phyloP scores from a whole-genome alignment of 805 yeast genomes.

The Clavispora fructus region DNA sequence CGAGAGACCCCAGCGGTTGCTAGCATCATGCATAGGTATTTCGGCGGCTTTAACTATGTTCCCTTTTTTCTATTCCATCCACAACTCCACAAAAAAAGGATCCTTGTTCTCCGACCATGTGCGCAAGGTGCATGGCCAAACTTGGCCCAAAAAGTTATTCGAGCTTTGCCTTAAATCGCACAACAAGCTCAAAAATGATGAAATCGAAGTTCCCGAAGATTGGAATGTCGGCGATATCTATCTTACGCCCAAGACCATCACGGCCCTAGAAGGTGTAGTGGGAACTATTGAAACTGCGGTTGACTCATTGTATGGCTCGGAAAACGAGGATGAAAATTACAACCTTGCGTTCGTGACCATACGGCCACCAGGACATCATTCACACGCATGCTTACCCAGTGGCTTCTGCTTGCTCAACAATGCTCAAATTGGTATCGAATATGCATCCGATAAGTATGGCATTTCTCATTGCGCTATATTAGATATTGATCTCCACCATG shows the following conservation, averaged over 20 bases:
- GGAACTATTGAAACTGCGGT: conserved; percentile 72
- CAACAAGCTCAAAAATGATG: conserved; percentile 44
- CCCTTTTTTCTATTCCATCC: conserved; percentile 53
- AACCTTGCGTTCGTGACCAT: conserved; percentile 58
- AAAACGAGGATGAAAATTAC: conserved; percentile 21
- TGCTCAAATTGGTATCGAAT: conserved; percentile 76
- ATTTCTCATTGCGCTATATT: conserved; percentile 78
- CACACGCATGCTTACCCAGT: conserved; percentile 76
- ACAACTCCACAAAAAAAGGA: conserved; percentile 43
- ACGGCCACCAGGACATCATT: conserved; percentile 85
- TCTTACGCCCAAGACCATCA: conserved; percentile 56
- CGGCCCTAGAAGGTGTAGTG: conserved; percentile 70
- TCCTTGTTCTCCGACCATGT: conserved; percentile 58
- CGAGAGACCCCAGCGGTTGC: conserved; percentile 75
- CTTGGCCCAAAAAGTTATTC: conserved; percentile 60
- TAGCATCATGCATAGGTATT: conserved; percentile 74
- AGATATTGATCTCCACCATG: conserved; percentile 84
- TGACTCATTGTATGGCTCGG: conserved; percentile 36
- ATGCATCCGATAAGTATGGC: conserved; percentile 56
- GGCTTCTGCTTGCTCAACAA: conserved; percentile 81
- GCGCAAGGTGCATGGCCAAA: conserved; percentile 61
- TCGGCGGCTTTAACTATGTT: conserved; percentile 67
- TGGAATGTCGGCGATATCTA: conserved; percentile 87
- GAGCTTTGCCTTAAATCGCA: conserved; percentile 58
- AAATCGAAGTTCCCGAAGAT: conserved; percentile 69